Conservation (phyloP, 2,329 filamentous ascomycete species). For the Aspergillus sojae region DNA sequence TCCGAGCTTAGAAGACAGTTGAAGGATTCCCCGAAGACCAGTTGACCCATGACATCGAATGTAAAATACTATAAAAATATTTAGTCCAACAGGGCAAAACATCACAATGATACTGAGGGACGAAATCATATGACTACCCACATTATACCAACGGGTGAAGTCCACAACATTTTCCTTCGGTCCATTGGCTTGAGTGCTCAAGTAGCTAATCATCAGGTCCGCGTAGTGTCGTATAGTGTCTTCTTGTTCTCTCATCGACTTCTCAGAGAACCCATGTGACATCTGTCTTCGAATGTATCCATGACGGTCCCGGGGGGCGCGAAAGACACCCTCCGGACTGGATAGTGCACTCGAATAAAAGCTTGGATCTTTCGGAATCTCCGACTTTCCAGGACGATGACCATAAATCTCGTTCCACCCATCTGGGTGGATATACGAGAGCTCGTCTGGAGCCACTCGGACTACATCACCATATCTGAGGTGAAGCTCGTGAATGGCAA, state of each 20-base stretch:
- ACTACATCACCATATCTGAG: constrained; percentile 36
- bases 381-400: background rate
- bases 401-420: constrained; percentile 34
- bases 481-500: constrained; percentile 28
- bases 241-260: constrained; percentile 34
- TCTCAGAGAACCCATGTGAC: constrained; percentile 33
- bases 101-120: background rate
- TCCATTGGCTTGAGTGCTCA: constrained; percentile 13
- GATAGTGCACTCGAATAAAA: constrained; percentile 4
- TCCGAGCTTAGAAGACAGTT: constrained; percentile 39
- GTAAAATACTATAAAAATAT: constrained; percentile 31
- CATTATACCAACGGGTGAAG: constrained; percentile 27
- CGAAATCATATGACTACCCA: constrained; percentile 25
- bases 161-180: background rate
- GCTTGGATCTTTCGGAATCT: constrained; percentile 11
- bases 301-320: constrained; percentile 10
- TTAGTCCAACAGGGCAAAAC: background rate
- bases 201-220: constrained; percentile 27
- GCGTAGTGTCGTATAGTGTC: constrained; percentile 28
- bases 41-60: constrained; percentile 44
- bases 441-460: constrained; percentile 36
- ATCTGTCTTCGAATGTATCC: constrained; percentile 19
- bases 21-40: constrained; percentile 45
- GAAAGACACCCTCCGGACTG: constrained; percentile 12
- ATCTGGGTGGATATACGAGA: constrained; percentile 30